phyloP scores from a whole-genome alignment of 139 green algal genomes.

The Auxenochlorella protothecoides region DNA sequence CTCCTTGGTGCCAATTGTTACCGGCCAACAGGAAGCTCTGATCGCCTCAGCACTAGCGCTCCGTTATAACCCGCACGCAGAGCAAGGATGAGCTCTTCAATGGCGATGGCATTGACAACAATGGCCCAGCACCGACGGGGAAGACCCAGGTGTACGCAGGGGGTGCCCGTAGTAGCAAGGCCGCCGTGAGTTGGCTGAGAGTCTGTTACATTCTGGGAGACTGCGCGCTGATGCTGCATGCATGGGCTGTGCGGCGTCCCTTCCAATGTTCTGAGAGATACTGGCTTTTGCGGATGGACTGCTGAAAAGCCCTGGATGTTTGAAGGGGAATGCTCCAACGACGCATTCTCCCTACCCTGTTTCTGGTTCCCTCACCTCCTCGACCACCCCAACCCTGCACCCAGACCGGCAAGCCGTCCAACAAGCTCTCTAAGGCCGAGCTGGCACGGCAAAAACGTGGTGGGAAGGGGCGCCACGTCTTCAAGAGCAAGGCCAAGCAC shows the following conservation, averaged over 20 bases:
- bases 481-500: conserved; percentile 72
- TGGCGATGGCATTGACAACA: conserved; percentile 16
- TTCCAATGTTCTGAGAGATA: neutral
- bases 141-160: conserved; percentile 36
- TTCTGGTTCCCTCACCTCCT: neutral
- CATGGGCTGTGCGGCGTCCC: neutral
- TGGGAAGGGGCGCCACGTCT: conserved; percentile 52
- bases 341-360: neutral
- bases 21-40: too few species aligned
- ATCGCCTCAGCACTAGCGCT: too few species aligned
- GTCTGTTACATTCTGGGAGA: neutral
- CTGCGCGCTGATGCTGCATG: neutral
- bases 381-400: neutral
- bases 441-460: conserved; percentile 43
- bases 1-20: too few species aligned
- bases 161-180: conserved; percentile 21
- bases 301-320: too few species aligned
- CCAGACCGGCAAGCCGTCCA: neutral
- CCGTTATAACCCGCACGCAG: too few species aligned
- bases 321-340: too few species aligned
- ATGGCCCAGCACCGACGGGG: conserved; percentile 1
- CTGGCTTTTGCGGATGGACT: too few species aligned
- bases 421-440: conserved; percentile 20
- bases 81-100: conserved; percentile 14
- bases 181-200: conserved; percentile 2